Conservation (phyloP, 2,329 filamentous ascomycete genomes). For the Fusarium devonianum region DNA sequence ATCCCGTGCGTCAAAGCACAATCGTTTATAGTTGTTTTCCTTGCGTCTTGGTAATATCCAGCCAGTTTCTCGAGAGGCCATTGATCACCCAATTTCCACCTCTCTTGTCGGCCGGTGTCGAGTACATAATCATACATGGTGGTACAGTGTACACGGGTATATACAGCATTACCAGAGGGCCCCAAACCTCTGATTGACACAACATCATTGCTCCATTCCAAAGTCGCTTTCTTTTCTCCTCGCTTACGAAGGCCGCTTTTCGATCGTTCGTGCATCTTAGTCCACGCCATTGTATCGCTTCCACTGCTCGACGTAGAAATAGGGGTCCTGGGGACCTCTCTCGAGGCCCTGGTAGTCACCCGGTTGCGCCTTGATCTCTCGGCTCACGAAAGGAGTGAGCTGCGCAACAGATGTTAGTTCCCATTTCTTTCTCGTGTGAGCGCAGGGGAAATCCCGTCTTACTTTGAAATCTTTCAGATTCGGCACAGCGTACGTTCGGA, state of each 20-base stretch:
- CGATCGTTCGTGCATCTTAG: slow-evolving; percentile 44
- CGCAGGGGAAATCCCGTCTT: slow-evolving; percentile 33
- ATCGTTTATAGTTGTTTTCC: slow-evolving; percentile 15
- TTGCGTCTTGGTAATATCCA: slow-evolving; percentile 16
- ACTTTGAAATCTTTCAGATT: slow-evolving; percentile 77
- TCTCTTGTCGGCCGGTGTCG: slow-evolving; percentile 16
- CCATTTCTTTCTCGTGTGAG: no score
- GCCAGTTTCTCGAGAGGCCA: slow-evolving; percentile 8
- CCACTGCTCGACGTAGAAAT: slow-evolving; percentile 70
- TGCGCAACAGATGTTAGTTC: slow-evolving; percentile 47
- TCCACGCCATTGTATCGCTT: slow-evolving; percentile 71
- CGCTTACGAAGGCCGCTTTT: neutral
- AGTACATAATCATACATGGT: slow-evolving; percentile 43
- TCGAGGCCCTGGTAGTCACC: slow-evolving; percentile 63
- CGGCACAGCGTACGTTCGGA: slow-evolving; percentile 89
- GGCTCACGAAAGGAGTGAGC: slow-evolving; percentile 82
- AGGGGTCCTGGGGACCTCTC: slow-evolving; percentile 65
- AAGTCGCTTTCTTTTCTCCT: slow-evolving; percentile 2
- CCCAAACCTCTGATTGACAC: slow-evolving; percentile 19
- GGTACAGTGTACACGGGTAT: slow-evolving; percentile 44
- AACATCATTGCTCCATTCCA: slow-evolving; percentile 7
- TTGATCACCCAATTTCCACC: slow-evolving; percentile 17
- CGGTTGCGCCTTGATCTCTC: slow-evolving; percentile 59
- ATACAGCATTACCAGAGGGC: slow-evolving; percentile 38
- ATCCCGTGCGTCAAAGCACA: slow-evolving; percentile 23